Evolutionary conservation across 305 asterid genomes (phyloP).

Genomic region (Fraxinus angustifolia): DNA sequence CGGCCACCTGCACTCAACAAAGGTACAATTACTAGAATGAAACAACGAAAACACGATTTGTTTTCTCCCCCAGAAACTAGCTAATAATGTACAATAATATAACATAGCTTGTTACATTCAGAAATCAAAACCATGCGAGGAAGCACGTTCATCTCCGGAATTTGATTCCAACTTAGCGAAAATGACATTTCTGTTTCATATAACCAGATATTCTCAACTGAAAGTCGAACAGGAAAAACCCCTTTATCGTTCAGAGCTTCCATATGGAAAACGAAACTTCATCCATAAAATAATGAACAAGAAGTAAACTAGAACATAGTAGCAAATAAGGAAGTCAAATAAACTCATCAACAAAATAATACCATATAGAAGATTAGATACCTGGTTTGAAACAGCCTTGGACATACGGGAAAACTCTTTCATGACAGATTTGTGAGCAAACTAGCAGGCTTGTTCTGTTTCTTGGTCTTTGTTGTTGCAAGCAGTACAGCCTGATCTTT

Average conservation of each 20-base stretch:
- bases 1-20: slow-evolving; percentile 47
- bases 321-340: neutral
- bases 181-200: neutral
- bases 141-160: neutral
- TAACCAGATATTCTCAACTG: neutral
- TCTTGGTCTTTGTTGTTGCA: slow-evolving; percentile 64
- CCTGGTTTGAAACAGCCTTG: slow-evolving; percentile 60
- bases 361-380: neutral
- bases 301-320: neutral
- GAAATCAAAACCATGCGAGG: neutral
- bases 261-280: neutral
- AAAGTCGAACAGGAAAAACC: neutral
- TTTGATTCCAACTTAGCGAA: neutral
- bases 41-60: neutral
- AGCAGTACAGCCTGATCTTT: slow-evolving; percentile 51
- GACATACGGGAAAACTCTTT: slow-evolving; percentile 57
- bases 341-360: neutral
- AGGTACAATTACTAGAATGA: neutral
- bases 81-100: neutral
- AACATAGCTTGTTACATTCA: neutral
- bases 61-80: neutral
- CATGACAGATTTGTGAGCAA: slow-evolving; percentile 61
- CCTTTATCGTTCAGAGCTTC: neutral
- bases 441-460: slow-evolving; percentile 57
- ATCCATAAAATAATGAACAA: neutral